A percentile compares a stretch with the other conserved stretches of the same genome.
Evolutionary conservation across 306 rosid genomes (phyloP).

Genomic region (Acacia melanoxylon): DNA sequence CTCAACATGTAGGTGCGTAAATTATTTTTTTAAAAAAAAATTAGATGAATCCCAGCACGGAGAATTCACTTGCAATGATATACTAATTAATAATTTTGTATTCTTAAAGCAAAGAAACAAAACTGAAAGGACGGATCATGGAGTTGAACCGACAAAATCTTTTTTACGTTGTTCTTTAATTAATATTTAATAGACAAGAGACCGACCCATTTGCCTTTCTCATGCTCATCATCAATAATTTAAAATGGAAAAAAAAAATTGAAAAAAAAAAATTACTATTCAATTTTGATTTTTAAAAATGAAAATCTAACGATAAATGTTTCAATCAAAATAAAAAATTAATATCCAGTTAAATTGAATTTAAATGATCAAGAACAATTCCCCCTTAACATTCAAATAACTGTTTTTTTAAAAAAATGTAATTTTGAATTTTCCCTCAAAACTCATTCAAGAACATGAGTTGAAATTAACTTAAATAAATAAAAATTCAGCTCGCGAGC

Average conservation of each 20-base stretch:
- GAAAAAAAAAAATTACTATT: neutral
- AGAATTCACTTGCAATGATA: neutral
- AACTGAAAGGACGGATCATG: neutral
- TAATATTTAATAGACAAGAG: neutral
- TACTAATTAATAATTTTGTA: neutral
- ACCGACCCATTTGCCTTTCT: slow-evolving; percentile 39
- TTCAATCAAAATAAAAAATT: no score
- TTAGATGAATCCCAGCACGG: neutral
- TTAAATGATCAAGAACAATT: no score
- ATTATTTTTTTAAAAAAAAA: no score
- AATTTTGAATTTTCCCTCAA: no score
- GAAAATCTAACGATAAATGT: neutral
- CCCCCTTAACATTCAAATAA: no score
- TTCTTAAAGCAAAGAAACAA: neutral
- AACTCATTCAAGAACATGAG: neutral
- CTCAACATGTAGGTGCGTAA: no score
- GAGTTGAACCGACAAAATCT: slow-evolving; percentile 37
- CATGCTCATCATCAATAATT: neutral
- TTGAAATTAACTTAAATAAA: neutral
- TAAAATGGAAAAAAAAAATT: neutral
- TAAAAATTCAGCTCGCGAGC: neutral
- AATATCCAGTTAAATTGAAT: neutral
- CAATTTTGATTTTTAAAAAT: neutral
- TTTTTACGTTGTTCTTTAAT: neutral
- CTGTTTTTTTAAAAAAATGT: no score